Evolutionary conservation across 2,329 filamentous ascomycete genomes (phyloP).

Genomic region (Aspergillus transmontanensis): DNA sequence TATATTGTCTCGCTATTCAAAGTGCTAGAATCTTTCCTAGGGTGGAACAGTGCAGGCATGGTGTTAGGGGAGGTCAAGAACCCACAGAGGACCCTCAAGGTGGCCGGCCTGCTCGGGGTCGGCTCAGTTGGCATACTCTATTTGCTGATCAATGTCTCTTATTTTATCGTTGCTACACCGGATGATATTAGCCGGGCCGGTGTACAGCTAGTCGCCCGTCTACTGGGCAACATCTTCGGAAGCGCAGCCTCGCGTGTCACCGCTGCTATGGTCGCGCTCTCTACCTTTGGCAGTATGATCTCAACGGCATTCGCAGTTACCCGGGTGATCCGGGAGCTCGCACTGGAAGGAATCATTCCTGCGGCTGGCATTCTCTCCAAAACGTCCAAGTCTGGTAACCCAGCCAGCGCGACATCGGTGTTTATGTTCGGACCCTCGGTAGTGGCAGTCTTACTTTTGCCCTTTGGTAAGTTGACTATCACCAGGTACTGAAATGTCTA

Average conservation of each 20-base stretch:
- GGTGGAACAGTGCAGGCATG: background rate
- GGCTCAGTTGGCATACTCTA: background rate
- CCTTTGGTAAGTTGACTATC: background rate
- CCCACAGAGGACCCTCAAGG: background rate
- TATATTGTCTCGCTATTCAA: background rate
- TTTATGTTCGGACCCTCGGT: background rate
- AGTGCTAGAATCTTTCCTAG: background rate
- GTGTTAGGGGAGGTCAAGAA: background rate
- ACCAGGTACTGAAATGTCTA: background rate
- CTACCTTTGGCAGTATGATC: background rate
- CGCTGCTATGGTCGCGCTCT: background rate
- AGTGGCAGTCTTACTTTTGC: background rate
- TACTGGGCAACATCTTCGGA: background rate
- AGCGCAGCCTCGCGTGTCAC: background rate
- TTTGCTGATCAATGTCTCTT: background rate
- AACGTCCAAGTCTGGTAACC: background rate
- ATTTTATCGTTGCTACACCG: background rate
- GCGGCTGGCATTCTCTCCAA: background rate
- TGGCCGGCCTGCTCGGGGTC: background rate
- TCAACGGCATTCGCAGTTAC: background rate
- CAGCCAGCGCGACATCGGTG: background rate
- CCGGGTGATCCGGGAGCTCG: background rate
- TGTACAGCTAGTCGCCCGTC: background rate
- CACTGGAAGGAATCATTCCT: background rate
- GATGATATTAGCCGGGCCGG: background rate